phyloP scores from a whole-genome alignment of 176 grass and related monocot genomes.

The Ensete ventricosum region DNA sequence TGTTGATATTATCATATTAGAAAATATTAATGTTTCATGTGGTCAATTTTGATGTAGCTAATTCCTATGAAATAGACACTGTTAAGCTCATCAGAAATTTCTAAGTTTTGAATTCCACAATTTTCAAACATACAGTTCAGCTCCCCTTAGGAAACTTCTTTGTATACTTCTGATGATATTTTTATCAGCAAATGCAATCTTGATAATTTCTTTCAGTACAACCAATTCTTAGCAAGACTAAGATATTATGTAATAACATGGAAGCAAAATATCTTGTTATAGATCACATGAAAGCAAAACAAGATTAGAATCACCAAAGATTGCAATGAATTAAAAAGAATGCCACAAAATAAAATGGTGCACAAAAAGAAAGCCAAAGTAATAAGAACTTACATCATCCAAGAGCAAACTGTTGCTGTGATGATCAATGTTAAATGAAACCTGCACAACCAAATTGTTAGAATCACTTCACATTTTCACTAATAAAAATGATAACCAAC shows the following conservation, averaged over 20 bases:
- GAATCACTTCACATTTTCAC: background rate
- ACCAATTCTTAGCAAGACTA: background rate
- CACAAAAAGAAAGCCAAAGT: background rate
- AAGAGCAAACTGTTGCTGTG: slow-evolving; percentile 25
- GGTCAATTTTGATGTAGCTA: background rate
- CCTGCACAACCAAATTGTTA: slow-evolving; percentile 18
- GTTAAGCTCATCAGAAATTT: background rate
- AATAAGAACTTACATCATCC: slow-evolving; percentile 27
- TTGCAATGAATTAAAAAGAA: background rate
- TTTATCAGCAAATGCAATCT: background rate
- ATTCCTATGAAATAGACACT: too few relatives aligned
- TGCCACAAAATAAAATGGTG: background rate
- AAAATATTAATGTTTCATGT: background rate
- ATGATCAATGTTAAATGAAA: slow-evolving; percentile 24
- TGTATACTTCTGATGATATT: background rate
- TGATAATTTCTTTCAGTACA: background rate
- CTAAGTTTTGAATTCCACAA: background rate
- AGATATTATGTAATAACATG: background rate
- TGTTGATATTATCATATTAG: background rate
- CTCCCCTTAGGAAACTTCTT: background rate
- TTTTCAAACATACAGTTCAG: background rate
- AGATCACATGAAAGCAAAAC: background rate
- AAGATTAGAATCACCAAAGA: background rate
- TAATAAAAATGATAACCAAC: background rate
- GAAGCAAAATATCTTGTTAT: background rate